Base-by-base conservation (phyloP, 2,329 filamentous ascomycete genomes). In the Colletotrichum musae region DNA sequence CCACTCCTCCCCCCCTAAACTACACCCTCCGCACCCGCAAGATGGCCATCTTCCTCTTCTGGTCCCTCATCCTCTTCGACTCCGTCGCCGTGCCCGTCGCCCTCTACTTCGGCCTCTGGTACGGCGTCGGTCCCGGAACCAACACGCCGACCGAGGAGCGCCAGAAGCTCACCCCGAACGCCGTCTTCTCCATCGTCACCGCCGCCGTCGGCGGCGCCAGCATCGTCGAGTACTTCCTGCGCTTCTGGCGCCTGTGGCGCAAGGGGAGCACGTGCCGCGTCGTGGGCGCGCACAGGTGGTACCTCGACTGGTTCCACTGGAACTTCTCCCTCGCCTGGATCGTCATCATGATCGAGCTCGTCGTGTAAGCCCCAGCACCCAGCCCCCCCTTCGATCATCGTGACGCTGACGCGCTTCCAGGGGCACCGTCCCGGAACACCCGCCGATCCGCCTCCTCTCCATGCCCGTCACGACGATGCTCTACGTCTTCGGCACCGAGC, bases 31-130 rank as follows among this genome's bases (percentile, higher is more conserved):
- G 58, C 36, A 72, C 68, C 54, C 72, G 88, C 52, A 88, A 88
- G 74, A 85, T 84, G 77, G 81, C 84, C 41, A 89, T 91, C 70
- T 79, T 83, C 45, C 78, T 87, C 70, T 91, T 91, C 79, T 91
- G 88, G 88, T 80, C 80, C 0, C 75, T 91, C 48, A 88, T 90
- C 64, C 75, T 90, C 24, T 74, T 90, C 67, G 89, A 91, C 78
- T 87, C 85, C 58, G 80, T 89, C 68, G 84, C 81, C 65, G 86
- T 89, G 78, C 89, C 89, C 18, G 82, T 91, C 68, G 84, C 82
- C 3, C 80, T 91, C 2, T 91, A 91, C 78, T 91, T 88, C 80
- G 82, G 85, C 57, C 80, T 91, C 45, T 89, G 87, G 86, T 90
- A 90, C 71, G 83, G 82, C 71, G 73, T 74, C n/a, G 74, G 74